A percentile compares a stretch with the other conserved stretches of the same genome.
Conservation (phyloP, 345 rosid genomes). For the Balakata baccata region DNA sequence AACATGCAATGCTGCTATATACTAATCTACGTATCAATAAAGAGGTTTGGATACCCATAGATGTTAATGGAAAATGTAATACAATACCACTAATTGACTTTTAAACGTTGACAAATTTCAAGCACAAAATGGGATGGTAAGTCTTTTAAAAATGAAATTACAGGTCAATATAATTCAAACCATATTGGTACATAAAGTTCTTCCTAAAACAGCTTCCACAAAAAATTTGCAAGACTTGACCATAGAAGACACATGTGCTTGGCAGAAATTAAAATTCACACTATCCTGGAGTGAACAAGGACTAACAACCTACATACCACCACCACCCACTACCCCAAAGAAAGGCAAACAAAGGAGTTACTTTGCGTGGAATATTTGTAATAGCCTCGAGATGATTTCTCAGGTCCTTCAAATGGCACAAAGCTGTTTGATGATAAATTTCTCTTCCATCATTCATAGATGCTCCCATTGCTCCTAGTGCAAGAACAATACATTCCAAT, state of each 20-base stretch:
- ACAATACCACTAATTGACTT: background rate
- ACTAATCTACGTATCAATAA: background rate
- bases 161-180: background rate
- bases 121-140: background rate
- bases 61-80: background rate
- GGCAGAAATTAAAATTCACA: background rate
- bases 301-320: slow-evolving; percentile 6
- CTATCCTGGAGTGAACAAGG: background rate
- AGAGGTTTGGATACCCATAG: background rate
- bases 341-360: slow-evolving; percentile 20
- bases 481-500: slow-evolving; percentile 76
- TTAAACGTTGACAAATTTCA: too few species aligned
- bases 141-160: background rate
- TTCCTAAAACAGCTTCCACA: slow-evolving; percentile 7
- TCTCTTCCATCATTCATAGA: slow-evolving; percentile 47
- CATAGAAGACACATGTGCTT: background rate
- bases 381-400: slow-evolving; percentile 73
- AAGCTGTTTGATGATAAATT: slow-evolving; percentile 46
- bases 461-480: slow-evolving; percentile 65
- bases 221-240: slow-evolving; percentile 3
- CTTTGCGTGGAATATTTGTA: slow-evolving; percentile 83
- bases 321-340: background rate
- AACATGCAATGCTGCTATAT: background rate
- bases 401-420: slow-evolving; percentile 69
- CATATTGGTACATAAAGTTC: background rate